A percentile compares a stretch with the other conserved stretches of the same genome.
Conservation (phyloP, 148 eudicot species). For the Fagopyrum esculentum region DNA sequence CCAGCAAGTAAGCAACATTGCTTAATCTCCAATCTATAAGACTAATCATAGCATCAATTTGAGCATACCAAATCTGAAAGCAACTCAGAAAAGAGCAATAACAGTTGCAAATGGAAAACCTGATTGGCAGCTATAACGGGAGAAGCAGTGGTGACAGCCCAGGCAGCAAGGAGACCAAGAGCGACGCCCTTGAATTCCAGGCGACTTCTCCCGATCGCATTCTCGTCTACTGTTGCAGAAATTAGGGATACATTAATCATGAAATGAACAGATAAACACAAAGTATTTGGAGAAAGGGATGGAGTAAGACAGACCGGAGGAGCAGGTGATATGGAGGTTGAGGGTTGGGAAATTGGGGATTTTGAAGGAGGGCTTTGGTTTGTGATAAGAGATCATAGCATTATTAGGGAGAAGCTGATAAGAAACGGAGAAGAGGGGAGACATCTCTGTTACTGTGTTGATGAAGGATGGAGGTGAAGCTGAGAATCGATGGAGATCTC, state of each 20-base stretch:
- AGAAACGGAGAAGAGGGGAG: constrained; percentile 28
- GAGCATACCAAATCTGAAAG: too few species aligned
- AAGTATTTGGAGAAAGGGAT: background rate
- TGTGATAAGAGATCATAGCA: constrained; percentile 12
- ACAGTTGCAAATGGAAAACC: constrained; percentile 27
- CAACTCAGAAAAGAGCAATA: background rate
- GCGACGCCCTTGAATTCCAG: constrained; percentile 43
- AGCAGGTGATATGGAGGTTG: constrained; percentile 30
- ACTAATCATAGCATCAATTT: too few species aligned
- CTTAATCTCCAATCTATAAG: too few species aligned
- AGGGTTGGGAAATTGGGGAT: constrained; percentile 15
- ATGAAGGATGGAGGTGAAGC: background rate
- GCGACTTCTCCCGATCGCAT: background rate
- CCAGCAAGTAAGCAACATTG: too few species aligned
- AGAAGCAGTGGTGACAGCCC: constrained; percentile 64
- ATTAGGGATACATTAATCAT: too few species aligned
- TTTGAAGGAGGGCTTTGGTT: constrained; percentile 12
- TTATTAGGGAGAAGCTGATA: constrained; percentile 21
- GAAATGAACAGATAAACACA: background rate
- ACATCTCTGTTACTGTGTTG: background rate
- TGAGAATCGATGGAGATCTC: background rate
- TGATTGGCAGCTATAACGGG: constrained; percentile 80
- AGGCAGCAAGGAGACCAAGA: constrained; percentile 72
- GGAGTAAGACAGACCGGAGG: constrained; percentile 6
- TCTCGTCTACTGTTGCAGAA: background rate